Base-by-base conservation (phyloP, 495 filamentous ascomycete species). In the Penicillium angulare region DNA sequence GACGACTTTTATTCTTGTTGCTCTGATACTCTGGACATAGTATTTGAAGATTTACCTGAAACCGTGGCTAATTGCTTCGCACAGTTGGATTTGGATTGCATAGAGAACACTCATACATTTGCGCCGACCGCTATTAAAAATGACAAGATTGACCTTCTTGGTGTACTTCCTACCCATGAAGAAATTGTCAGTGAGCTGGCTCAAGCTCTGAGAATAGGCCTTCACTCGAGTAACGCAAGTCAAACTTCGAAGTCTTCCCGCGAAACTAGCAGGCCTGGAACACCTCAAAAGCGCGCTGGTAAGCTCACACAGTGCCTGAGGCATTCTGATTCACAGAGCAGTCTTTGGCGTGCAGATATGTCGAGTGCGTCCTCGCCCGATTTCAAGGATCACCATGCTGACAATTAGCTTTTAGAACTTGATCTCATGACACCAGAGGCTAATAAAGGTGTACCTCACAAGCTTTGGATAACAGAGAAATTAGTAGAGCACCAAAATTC, bases 321-420 rank as follows among this genome's bases (percentile, higher is more conserved):
- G 3, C 39, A 42, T 9, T 32, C 17, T 10, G 41, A 44, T 5
- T 24, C n/a, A 46, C 12, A 15, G 24, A 35, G 7, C 13, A 33
- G 43, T 33, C 43, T 46, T 8, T 46, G 43, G 43, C 27, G 17
- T 17, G 43, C 43, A 15, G 16, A 32, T n/a, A 41, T 50, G 36
- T 33, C 36, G 4, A 34, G 26, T 50, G 36, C 15, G 27, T 42
- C 24, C 16, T 29, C 39, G 13, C 18, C 38, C 34, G n/a, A 20
- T 17, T 50, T 50, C 20, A 18, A 16, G 12, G 9, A 33, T 7
- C 22, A 26, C 27, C 34, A 15, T 8, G 17, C 38, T 17, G 12
- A 43, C 18, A 26, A 50, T 8, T 50, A 38, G 47, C 20, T 50
- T 21, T 21, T 17, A n/a, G 27, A 32, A 7, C 12, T 42, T 16